phyloP scores from a whole-genome alignment of 2,329 filamentous ascomycete species.

The Fusarium haematococcum region DNA sequence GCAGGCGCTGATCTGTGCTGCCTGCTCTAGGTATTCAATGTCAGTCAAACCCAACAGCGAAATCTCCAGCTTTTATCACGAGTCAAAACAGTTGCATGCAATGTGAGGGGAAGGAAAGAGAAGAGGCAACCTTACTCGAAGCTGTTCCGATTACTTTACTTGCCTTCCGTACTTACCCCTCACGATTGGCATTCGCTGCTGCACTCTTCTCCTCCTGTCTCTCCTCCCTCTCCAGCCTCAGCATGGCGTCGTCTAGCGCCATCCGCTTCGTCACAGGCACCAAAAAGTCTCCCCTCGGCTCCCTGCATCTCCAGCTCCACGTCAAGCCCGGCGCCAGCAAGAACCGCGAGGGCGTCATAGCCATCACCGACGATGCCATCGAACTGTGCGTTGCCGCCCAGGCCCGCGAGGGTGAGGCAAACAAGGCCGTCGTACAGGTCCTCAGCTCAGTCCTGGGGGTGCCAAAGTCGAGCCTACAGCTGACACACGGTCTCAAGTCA shows the following conservation, averaged over 20 bases:
- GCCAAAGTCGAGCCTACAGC: slow-evolving; percentile 72
- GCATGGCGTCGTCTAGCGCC: slow-evolving; percentile 48
- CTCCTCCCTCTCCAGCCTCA: slow-evolving; percentile 1
- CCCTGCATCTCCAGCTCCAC: slow-evolving; percentile 72
- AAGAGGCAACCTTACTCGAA: neutral
- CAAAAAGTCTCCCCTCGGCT: slow-evolving; percentile 58
- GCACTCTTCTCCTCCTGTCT: slow-evolving; percentile 3
- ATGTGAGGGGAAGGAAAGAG: slow-evolving; percentile 1
- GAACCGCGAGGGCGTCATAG: slow-evolving; percentile 69
- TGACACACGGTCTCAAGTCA: slow-evolving; percentile 73
- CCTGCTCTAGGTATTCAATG: neutral
- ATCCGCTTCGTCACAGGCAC: slow-evolving; percentile 62
- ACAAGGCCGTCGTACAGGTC: slow-evolving; percentile 72
- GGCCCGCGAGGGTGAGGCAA: slow-evolving; percentile 75
- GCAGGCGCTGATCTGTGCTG: neutral
- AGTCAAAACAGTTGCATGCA: neutral
- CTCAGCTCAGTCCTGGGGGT: slow-evolving; percentile 70
- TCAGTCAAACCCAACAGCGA: neutral
- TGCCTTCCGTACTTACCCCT: slow-evolving; percentile 26
- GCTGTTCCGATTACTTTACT: slow-evolving; percentile 2
- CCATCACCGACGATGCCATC: slow-evolving; percentile 67
- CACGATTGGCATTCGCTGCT: slow-evolving; percentile 31
- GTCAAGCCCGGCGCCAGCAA: slow-evolving; percentile 75
- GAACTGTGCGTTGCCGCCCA: slow-evolving; percentile 75
- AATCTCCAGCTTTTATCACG: neutral